Conservation (phyloP, 805 yeast species). For the Starmerella bombi region DNA sequence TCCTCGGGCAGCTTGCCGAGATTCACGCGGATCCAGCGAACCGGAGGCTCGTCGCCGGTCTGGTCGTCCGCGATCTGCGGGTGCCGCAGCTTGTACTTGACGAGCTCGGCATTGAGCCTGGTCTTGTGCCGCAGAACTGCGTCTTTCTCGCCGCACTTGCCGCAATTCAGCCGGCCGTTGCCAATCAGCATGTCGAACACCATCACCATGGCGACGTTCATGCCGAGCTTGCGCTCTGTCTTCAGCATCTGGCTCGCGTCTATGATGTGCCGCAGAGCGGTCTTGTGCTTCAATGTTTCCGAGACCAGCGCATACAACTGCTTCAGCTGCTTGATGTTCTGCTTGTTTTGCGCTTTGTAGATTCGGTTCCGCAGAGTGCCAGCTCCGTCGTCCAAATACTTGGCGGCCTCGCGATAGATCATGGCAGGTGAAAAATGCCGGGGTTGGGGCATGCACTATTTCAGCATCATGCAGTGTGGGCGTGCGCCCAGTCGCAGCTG, state of each 20-base stretch:
- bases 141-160: slow-evolving; percentile 76
- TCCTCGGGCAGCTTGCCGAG: slow-evolving; percentile 37
- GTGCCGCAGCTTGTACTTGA: slow-evolving; percentile 59
- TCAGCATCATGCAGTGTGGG: too few relatives aligned
- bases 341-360: slow-evolving; percentile 13
- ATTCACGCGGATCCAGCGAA: slow-evolving; percentile 45
- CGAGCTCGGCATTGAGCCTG: slow-evolving; percentile 68
- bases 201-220: slow-evolving; percentile 45
- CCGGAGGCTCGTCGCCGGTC: slow-evolving; percentile 26
- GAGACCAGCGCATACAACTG: slow-evolving; percentile 75
- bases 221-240: slow-evolving; percentile 36
- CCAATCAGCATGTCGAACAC: slow-evolving; percentile 73
- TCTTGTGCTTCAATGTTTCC: slow-evolving; percentile 61
- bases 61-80: slow-evolving; percentile 23
- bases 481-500: slow-evolving; percentile 1
- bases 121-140: slow-evolving; percentile 67
- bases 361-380: slow-evolving; percentile 29
- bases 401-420: slow-evolving; percentile 23
- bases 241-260: slow-evolving; percentile 53
- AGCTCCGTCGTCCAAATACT: slow-evolving; percentile 21
- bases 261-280: slow-evolving; percentile 49
- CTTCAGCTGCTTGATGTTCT: slow-evolving; percentile 43
- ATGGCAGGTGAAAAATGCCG: slow-evolving; percentile 5
- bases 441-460: too few relatives aligned
- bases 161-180: slow-evolving; percentile 74